Conservation (phyloP, 176 grass and related monocot species). For the Phyllostachys edulis region DNA sequence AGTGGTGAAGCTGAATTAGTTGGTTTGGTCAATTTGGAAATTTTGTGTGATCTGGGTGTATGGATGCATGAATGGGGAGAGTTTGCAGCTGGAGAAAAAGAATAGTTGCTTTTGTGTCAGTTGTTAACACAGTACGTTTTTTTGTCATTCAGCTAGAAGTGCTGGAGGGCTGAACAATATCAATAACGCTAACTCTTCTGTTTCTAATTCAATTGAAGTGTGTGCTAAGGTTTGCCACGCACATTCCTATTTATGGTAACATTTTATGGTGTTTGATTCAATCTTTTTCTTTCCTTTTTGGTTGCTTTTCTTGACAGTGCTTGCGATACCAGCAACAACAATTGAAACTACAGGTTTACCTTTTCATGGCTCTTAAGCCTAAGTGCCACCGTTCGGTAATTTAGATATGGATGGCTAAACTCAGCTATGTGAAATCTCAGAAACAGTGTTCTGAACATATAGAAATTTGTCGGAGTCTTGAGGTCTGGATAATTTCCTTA, state of each 20-base stretch:
- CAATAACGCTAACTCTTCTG: constrained; percentile 34
- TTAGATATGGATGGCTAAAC: neutral
- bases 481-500: neutral
- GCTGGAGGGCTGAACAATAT: constrained; percentile 54
- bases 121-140: constrained; percentile 12
- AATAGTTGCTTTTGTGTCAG: neutral
- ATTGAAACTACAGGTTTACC: neutral
- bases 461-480: neutral
- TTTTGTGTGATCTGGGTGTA: too few relatives aligned
- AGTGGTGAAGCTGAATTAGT: neutral
- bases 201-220: constrained; percentile 65
- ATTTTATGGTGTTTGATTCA: neutral
- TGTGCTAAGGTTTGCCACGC: constrained; percentile 63
- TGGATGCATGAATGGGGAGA: neutral
- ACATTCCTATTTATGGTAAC: neutral
- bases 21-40: too few relatives aligned
- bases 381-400: neutral
- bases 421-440: neutral
- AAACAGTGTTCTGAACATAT: neutral
- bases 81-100: neutral
- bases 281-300: neutral
- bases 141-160: constrained; percentile 51
- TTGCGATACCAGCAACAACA: neutral
- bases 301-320: constrained; percentile 3
- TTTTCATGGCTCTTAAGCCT: neutral